A percentile compares a stretch with the other conserved stretches of the same genome.
Conservation (phyloP, 306 rosid genomes). For the Ammopiptanthus mongolicus region DNA sequence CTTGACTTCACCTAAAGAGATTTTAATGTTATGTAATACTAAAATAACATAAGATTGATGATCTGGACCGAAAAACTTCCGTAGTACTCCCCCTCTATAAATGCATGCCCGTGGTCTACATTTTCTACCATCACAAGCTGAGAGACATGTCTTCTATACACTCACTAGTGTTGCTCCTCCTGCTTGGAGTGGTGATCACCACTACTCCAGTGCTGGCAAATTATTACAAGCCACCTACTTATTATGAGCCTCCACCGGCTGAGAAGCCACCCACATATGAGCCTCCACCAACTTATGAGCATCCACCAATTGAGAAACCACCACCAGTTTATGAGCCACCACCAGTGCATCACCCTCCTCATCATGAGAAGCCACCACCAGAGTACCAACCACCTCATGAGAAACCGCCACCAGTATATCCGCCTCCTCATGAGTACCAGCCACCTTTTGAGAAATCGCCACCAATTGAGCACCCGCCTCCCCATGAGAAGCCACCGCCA, state of each 20-base stretch:
- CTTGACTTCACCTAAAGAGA: not conserved
- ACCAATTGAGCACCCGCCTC: not conserved
- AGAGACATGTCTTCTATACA: slow-evolving; percentile 11
- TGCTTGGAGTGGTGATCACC: slow-evolving; percentile 22
- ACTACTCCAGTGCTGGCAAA: slow-evolving; percentile 19
- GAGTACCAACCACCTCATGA: not conserved
- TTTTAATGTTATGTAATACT: not conserved
- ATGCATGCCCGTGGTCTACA: not conserved
- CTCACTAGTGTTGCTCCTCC: slow-evolving; percentile 17
- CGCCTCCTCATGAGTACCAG: not conserved
- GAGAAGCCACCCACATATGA: slow-evolving; percentile 10
- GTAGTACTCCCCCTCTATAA: slow-evolving; percentile 20
- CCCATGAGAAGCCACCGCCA: not conserved
- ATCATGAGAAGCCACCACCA: not conserved
- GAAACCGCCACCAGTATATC: not conserved
- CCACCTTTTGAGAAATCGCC: slow-evolving; percentile 11
- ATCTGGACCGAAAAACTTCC: not conserved
- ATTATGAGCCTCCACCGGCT: slow-evolving; percentile 18
- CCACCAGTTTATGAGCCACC: not conserved
- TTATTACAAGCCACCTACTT: not conserved
- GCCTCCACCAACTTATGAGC: slow-evolving; percentile 1
- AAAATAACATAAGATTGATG: not conserved
- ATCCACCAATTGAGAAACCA: not conserved
- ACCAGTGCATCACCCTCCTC: not conserved
- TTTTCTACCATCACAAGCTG: not conserved